Conservation (phyloP, 371 early-diverging fungal genomes). For the Mucor mucedo region DNA sequence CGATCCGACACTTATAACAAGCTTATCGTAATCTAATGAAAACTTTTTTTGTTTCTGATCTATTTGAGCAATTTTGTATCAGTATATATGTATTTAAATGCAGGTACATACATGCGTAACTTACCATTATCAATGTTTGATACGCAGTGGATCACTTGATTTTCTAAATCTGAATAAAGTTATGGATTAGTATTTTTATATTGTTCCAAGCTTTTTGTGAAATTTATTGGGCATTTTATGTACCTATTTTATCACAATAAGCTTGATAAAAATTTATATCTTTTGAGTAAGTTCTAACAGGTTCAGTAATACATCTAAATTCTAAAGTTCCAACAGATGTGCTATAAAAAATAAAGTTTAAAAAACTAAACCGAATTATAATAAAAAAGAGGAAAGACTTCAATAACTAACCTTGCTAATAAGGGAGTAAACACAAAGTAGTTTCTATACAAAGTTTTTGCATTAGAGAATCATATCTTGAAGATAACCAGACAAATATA, state of each 20-base stretch:
- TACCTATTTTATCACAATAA: slow-evolving; percentile 61
- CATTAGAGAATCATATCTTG: background rate
- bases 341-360: slow-evolving; percentile 25
- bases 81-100: background rate
- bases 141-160: slow-evolving; percentile 41
- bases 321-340: slow-evolving; percentile 87
- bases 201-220: background rate
- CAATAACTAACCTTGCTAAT: slow-evolving; percentile 56
- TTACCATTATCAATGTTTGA: slow-evolving; percentile 44
- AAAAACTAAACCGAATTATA: too few relatives aligned
- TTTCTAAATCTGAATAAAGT: slow-evolving; percentile 25
- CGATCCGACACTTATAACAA: slow-evolving; percentile 86
- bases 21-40: slow-evolving; percentile 70
- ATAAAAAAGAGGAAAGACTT: too few relatives aligned
- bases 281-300: slow-evolving; percentile 66
- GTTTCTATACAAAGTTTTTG: slow-evolving; percentile 49
- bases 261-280: slow-evolving; percentile 72
- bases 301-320: slow-evolving; percentile 78
- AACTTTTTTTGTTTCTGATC: slow-evolving; percentile 7
- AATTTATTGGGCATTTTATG: too few relatives aligned
- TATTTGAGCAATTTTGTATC: background rate
- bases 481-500: background rate
- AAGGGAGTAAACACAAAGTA: slow-evolving; percentile 87
- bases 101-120: background rate
- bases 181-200: background rate